Base-by-base conservation (phyloP, 75 land plant species). In the Pinus tabuliformis region DNA sequence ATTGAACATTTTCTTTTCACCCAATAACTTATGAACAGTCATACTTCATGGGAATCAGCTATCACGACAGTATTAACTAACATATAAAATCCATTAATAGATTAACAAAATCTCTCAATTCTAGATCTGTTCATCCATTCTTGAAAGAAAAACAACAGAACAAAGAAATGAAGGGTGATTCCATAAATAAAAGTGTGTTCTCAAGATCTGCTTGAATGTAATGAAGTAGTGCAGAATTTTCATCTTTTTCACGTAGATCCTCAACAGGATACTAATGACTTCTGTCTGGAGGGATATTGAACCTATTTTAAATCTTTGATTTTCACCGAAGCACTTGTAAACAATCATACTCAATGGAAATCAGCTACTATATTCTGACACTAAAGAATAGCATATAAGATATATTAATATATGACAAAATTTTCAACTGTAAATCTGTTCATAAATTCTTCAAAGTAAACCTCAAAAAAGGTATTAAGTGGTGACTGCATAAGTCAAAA, bases 171-270 rank as follows among this genome's bases (percentile, higher is more conserved):
- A 17, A 65, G 5, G 37, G 36, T 1, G 21, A 65, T 30, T n/a
- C 11, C 39, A 37, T 17, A 37, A 17, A 18, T 28, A 14, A 6
- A 17, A 30, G 39, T 15, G 66, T 66, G 39, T 37, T 28, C 18
- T 39, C 1, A 39, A 20, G 49, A 20, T 39, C 2, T 82, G 92
- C 99, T 93, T 97, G 99, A 77, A 97, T 86, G 77, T 94, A 94
- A 70, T 89, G 83, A 54, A 90, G 83, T 13, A 96, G 71, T 8
- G 95, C 86, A 75, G 97, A 97, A 86, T 97, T 97, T 21, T 91
- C 93, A 83, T 97, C 93, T 72, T 70, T 78, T 58, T 79, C 76
- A 82, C 94, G 94, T 39, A 91, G 78, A 56, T 87, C 90, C 68
- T 85, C 82, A 21, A 82, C 77, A 33, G 93, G 85, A 71, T 87